phyloP scores from a whole-genome alignment of 106 monocot genomes.

The Allium fistulosum region DNA sequence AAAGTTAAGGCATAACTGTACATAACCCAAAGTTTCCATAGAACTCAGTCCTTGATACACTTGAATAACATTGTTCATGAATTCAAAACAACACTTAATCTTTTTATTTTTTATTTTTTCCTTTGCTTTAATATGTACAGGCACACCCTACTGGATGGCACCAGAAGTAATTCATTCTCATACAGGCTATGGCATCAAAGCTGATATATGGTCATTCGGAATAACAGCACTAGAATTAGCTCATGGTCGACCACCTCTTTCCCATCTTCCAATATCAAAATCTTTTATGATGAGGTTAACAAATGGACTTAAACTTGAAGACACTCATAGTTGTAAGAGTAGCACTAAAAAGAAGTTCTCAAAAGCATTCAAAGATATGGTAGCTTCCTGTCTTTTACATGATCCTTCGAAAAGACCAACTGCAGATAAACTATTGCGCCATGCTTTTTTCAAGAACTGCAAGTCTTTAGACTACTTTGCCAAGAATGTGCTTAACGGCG shows the following conservation, averaged over 20 bases:
- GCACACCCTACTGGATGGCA: conserved; percentile 88
- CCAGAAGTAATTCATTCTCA: conserved; percentile 85
- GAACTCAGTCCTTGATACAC: too few species aligned
- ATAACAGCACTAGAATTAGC: conserved; percentile 78
- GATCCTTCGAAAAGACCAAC: conserved; percentile 68
- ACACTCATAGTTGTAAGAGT: conserved; percentile 10
- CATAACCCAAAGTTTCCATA: too few species aligned
- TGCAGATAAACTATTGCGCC: conserved; percentile 63
- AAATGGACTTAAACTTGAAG: conserved; percentile 41
- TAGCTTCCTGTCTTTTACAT: conserved; percentile 43
- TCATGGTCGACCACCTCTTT: conserved; percentile 60
- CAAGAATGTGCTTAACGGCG: conserved; percentile 34
- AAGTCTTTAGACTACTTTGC: conserved; percentile 52
- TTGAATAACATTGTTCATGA: too few species aligned
- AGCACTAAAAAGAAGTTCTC: conserved; percentile 71
- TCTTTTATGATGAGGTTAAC: conserved; percentile 61
- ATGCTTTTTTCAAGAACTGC: conserved; percentile 71
- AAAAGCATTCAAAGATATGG: conserved; percentile 82
- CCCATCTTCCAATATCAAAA: conserved; percentile 65
- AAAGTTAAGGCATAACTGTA: too few species aligned
- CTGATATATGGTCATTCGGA: conserved; percentile 86
- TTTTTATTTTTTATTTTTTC: too few species aligned
- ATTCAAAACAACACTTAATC: too few species aligned
- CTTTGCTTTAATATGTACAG: conserved; percentile 9
- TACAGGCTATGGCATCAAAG: conserved; percentile 65